Percentiles rank a stretch among this genome's conserved stretches.
Evolutionary conservation across 1,284 basidiomycete genomes (phyloP).

Genomic region (Tetrapyrgos nigripes): DNA sequence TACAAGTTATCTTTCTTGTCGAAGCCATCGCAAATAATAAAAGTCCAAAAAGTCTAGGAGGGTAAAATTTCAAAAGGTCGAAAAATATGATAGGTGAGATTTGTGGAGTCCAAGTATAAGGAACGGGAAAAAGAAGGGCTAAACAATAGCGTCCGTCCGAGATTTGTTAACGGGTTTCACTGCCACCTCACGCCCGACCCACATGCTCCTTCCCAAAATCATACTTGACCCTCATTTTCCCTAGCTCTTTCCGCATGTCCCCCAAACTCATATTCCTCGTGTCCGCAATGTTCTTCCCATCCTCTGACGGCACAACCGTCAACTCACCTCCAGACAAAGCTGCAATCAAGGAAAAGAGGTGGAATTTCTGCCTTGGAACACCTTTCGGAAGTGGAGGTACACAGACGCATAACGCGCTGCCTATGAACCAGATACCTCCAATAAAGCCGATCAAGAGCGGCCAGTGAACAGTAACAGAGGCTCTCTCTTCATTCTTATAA

Average conservation of each 20-base stretch:
- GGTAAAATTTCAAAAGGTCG: too few species aligned
- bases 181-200: background rate
- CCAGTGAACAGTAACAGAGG: slow-evolving; percentile 28
- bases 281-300: slow-evolving; percentile 29
- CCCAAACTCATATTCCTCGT: background rate
- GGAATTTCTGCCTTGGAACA: slow-evolving; percentile 43
- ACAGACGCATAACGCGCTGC: slow-evolving; percentile 38
- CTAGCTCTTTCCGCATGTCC: slow-evolving; percentile 23
- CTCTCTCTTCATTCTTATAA: background rate
- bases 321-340: slow-evolving; percentile 44
- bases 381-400: slow-evolving; percentile 42
- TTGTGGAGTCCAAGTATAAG: too few species aligned
- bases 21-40: too few species aligned
- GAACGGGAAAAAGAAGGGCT: too few species aligned
- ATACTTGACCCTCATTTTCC: slow-evolving; percentile 36
- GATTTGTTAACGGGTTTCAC: background rate
- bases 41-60: too few species aligned
- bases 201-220: background rate
- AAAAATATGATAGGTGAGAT: too few species aligned
- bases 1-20: too few species aligned
- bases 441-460: slow-evolving; percentile 30
- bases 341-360: slow-evolving; percentile 45
- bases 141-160: background rate
- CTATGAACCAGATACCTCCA: slow-evolving; percentile 30
- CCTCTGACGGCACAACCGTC: slow-evolving; percentile 23